Base-by-base conservation (phyloP, 2,329 filamentous ascomycete species). In the Aspergillus fumigatiaffinis region DNA sequence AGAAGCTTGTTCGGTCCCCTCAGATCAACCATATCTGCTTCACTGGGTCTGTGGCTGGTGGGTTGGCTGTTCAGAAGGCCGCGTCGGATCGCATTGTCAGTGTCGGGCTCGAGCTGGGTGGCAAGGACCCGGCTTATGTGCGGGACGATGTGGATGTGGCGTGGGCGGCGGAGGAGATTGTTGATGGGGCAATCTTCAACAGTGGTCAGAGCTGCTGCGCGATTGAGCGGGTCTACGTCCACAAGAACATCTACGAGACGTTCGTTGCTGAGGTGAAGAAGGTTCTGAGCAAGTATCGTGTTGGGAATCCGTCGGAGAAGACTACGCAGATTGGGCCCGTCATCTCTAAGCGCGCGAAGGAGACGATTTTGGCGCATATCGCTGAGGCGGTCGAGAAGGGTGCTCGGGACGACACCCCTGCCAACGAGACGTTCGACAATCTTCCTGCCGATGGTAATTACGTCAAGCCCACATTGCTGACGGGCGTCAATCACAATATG, bases 131-230 rank as follows among this genome's bases (percentile, higher is more conserved):
- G 4, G 93, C 93, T 25, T 97, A 97, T 69, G 82, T 97, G 54
- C 83, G 93, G 59, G 80, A 80, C 6, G 93, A 97, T 68, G 91
- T 96, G 1, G 92, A 97, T 71, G 76, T 96, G 50, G 85, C 86
- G 50, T 97, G 92, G 93, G 92, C 89, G 0, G 93, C 93, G 0
- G 92, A 90, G 65, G 92, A 97, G 76, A 94, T 97, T 67, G 91
- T 97, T 14, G 93, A 97, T 66, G 93, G 93, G 21, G 88, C 92
- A n/a, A 81, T 97, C 56, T 97, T 97, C 82, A 97, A 97, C 79
- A 96, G 92, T 52, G 93, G 93, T n/a, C 93, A 97, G 79, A 96
- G 91, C 72, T 97, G 93, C 80, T 97, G 93, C 76, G 90, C 91
- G 25, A 82, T 97, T 54, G 93, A 97, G 78, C 84, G 93, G 35